These are phyloP conservation scores for Fusarium marasasianum DNA, from an alignment of 2,329 filamentous ascomycete species.

Conservation along the genomic window DNA sequence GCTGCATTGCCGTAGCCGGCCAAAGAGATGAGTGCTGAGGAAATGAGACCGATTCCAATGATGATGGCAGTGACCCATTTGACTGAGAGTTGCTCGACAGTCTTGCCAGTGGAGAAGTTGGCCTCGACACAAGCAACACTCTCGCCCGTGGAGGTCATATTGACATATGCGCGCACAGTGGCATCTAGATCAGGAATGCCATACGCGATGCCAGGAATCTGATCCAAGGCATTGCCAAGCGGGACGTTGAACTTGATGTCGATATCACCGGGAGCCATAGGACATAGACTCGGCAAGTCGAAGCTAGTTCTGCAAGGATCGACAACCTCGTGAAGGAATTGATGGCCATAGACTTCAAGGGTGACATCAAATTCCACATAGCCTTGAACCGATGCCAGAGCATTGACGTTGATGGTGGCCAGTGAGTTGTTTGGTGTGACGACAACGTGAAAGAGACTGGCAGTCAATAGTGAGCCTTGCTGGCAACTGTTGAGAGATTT, in stretches of 20 bases:
- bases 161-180: conserved; percentile 82
- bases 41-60: conserved; percentile 81
- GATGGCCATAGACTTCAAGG: conserved; percentile 84
- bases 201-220: conserved; percentile 86
- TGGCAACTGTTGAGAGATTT: conserved; percentile 87
- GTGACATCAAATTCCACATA: conserved; percentile 80
- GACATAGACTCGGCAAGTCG: conserved; percentile 78
- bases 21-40: conserved; percentile 88
- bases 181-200: conserved; percentile 91
- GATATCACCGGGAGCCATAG: conserved; percentile 87
- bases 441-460: conserved; percentile 86
- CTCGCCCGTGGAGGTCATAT: conserved; percentile 66
- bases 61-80: conserved; percentile 91
- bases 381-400: conserved; percentile 82
- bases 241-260: conserved; percentile 75
- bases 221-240: conserved; percentile 65
- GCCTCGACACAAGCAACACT: conserved; percentile 89
- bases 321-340: conserved; percentile 71
- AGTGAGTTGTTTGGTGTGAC: conserved; percentile 80
- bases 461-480: conserved; percentile 83
- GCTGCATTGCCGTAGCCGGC: conserved; percentile 93
- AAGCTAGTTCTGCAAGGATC: conserved; percentile 75
- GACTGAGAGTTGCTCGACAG: conserved; percentile 86
- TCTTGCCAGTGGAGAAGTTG: conserved; percentile 87
- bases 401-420: conserved; percentile 77